Percentiles rank a stretch among this genome's conserved stretches.
Conservation (phyloP, 768 basidiomycete genomes). For the Termitomyces sp. region DNA sequence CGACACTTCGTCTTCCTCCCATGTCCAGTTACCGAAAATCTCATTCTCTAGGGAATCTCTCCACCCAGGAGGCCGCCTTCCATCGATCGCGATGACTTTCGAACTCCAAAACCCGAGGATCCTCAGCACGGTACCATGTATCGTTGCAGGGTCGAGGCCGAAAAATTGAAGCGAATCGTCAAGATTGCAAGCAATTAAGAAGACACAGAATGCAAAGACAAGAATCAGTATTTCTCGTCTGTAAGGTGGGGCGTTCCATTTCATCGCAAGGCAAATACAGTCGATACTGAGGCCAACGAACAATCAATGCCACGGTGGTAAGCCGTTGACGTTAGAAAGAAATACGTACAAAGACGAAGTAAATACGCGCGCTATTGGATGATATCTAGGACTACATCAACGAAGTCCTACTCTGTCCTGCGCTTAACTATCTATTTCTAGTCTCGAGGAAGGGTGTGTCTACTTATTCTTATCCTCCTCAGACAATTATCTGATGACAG, state of each 20-base stretch:
- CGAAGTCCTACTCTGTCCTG: no score
- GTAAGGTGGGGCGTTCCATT: conserved; percentile 62
- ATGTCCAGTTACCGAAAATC: conserved; percentile 68
- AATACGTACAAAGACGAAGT: not conserved
- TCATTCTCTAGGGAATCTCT: conserved; percentile 52
- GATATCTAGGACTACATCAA: no score
- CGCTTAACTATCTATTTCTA: no score
- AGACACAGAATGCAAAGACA: conserved; percentile 57
- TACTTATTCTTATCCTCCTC: no score
- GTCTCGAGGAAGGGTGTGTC: no score
- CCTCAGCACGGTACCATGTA: conserved; percentile 30
- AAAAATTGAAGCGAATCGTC: conserved; percentile 54
- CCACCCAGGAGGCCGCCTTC: conserved; percentile 44
- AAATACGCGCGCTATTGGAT: no score
- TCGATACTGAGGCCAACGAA: not conserved
- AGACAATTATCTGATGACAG: no score
- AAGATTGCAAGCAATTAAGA: conserved; percentile 71
- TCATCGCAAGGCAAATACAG: conserved; percentile 29
- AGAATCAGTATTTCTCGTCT: conserved; percentile 70
- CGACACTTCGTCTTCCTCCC: conserved; percentile 56
- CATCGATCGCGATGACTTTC: conserved; percentile 35
- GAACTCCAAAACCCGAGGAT: conserved; percentile 34
- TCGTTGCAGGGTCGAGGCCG: conserved; percentile 35
- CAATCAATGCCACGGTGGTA: not conserved
- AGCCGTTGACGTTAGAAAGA: not conserved